A percentile compares a stretch with the other conserved stretches of the same genome.
phyloP scores from a whole-genome alignment of 805 yeast genomes.

The Sugiyamaella qingdaonensis region DNA sequence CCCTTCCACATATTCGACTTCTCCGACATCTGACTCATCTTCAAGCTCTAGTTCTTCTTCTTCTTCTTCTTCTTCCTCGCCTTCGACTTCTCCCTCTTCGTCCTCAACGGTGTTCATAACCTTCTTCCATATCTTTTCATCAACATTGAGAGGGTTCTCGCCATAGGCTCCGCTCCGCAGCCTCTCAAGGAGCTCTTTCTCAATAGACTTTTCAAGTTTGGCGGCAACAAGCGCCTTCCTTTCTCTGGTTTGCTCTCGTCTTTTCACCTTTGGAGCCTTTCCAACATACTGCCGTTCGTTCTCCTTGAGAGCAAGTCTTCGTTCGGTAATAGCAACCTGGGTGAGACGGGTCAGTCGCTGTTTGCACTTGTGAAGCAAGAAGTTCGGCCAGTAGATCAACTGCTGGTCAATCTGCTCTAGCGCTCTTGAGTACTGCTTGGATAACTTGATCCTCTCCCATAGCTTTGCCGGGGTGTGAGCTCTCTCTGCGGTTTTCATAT shows the following conservation, averaged over 20 bases:
- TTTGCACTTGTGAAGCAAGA: slow-evolving; percentile 86
- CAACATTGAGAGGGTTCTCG: slow-evolving; percentile 94
- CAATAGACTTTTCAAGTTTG: slow-evolving; percentile 92
- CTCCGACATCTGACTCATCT: slow-evolving; percentile 76
- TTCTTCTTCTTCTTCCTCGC: slow-evolving; percentile 43
- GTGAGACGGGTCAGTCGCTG: slow-evolving; percentile 92
- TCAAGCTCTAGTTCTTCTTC: slow-evolving; percentile 48
- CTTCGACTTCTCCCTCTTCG: slow-evolving; percentile 56
- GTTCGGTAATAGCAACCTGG: slow-evolving; percentile 92
- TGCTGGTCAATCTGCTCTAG: slow-evolving; percentile 84
- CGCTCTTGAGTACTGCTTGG: slow-evolving; percentile 85
- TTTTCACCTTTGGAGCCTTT: slow-evolving; percentile 85
- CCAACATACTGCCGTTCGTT: slow-evolving; percentile 94
- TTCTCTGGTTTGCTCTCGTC: slow-evolving; percentile 92
- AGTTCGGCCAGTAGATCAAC: slow-evolving; percentile 88
- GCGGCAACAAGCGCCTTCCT: slow-evolving; percentile 97
- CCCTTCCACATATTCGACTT: slow-evolving; percentile 86
- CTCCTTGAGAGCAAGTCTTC: slow-evolving; percentile 84
- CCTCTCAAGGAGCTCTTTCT: slow-evolving; percentile 89
- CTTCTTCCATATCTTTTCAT: slow-evolving; percentile 92
- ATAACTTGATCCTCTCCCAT: slow-evolving; percentile 92
- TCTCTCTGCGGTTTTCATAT: slow-evolving; percentile 97
- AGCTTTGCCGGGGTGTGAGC: slow-evolving; percentile 90
- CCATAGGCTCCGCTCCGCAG: slow-evolving; percentile 98
- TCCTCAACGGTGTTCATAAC: slow-evolving; percentile 75